Evolutionary conservation across 2,329 filamentous ascomycete species (phyloP).

Genomic region (Verticillium zaregamsianum): DNA sequence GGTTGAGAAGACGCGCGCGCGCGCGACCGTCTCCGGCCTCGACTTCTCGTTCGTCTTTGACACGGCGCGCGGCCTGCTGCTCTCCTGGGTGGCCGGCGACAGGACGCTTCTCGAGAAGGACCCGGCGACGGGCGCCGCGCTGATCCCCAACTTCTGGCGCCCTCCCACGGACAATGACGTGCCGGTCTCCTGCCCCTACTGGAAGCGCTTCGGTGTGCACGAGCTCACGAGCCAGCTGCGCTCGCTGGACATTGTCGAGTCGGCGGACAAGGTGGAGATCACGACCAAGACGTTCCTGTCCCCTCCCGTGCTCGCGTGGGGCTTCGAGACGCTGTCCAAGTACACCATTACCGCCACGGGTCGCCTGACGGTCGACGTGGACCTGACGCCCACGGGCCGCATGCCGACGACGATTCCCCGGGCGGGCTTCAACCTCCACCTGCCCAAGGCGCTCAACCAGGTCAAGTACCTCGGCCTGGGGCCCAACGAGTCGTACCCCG

Average conservation of each 20-base stretch:
- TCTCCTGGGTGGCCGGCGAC: conserved; percentile 32
- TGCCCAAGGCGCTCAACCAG: conserved; percentile 39
- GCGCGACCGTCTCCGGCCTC: conserved; percentile 21
- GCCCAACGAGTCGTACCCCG: conserved; percentile 60
- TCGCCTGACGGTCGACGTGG: conserved; percentile 38
- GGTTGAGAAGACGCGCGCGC: conserved; percentile 18
- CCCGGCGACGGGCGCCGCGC: conserved; percentile 29
- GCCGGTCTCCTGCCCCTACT: conserved; percentile 49
- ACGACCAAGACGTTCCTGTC: conserved; percentile 45
- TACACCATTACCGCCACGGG: conserved; percentile 48
- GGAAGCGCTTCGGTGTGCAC: conserved; percentile 49
- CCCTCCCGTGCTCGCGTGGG: conserved; percentile 60
- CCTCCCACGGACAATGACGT: conserved; percentile 63
- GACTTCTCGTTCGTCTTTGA: conserved; percentile 40
- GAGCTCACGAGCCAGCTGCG: conserved; percentile 41
- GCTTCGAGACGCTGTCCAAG: conserved; percentile 39
- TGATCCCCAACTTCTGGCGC: conserved; percentile 54
- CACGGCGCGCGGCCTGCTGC: conserved; percentile 36
- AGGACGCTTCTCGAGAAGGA: conserved; percentile 28
- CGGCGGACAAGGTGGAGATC: conserved; percentile 28
- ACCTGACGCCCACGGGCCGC: conserved; percentile 40
- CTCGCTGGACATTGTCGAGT: conserved; percentile 25
- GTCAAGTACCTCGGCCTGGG: conserved; percentile 60
- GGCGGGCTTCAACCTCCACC: conserved; percentile 54
- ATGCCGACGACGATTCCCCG: conserved; percentile 54